Evolutionary conservation across 139 green algal genomes (phyloP).

Genomic region (Micromonas commoda): DNA sequence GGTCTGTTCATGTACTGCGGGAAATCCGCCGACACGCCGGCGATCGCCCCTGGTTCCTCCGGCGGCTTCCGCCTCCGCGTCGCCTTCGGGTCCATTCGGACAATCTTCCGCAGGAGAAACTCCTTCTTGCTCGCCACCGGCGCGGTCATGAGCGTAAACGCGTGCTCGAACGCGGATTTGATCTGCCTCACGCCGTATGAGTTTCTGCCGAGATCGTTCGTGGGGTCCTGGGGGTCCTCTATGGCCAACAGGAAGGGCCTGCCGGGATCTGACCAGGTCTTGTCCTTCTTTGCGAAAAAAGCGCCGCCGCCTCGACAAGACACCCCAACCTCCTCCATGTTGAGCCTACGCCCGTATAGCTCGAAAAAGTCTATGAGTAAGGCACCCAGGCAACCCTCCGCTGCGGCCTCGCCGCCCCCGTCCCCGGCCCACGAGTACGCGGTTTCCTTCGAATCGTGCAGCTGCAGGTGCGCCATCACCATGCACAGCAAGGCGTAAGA

Average conservation of each 20-base stretch:
- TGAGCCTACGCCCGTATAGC: constrained; percentile 60
- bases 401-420: constrained; percentile 13
- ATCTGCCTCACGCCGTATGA: constrained; percentile 36
- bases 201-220: constrained; percentile 59
- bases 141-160: constrained; percentile 18
- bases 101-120: constrained; percentile 11
- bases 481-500: constrained; percentile 89
- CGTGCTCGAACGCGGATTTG: constrained; percentile 41
- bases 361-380: constrained; percentile 90
- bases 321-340: constrained; percentile 48
- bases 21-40: constrained; percentile 4
- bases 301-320: constrained; percentile 38
- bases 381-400: constrained; percentile 72
- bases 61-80: neutral
- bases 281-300: constrained; percentile 47
- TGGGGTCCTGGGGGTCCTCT: constrained; percentile 70
- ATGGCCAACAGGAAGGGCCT: constrained; percentile 63
- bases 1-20: neutral
- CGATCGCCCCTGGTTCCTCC: neutral
- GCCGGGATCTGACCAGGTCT: constrained; percentile 29
- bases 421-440: neutral
- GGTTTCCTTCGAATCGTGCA: constrained; percentile 50
- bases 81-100: constrained; percentile 7
- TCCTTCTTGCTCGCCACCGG: neutral
- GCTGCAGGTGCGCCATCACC: constrained; percentile 76